Base-by-base conservation (phyloP, 2,329 filamentous ascomycete species). In the Lachnellula occidentalis region DNA sequence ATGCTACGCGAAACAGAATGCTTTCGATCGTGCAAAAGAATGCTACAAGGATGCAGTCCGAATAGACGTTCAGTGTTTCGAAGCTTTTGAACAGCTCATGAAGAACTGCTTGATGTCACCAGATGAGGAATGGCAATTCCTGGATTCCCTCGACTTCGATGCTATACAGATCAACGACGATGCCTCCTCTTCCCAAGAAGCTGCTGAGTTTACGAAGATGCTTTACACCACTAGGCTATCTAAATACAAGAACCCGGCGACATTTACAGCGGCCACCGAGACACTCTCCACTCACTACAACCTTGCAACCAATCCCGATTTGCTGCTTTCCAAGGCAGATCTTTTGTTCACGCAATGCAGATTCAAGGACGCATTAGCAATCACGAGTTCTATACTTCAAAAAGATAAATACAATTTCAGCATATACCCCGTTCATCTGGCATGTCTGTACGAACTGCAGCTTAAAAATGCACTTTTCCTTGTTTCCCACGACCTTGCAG, bases 11-110 rank as follows among this genome's bases (percentile, higher is more conserved):
- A 96, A 96, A 72, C 90, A 96, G 70, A 99, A 97, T 71, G 89
- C 92, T 24, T 97, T 97, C 66, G 94, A 99, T 70, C 86, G 91
- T 34, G 94, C 94, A 50, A 96, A 96, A 71, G 92, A 97, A 66
- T 97, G 94, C 74, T 99, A 97, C 78, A 97, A 96, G 74, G 90
- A 95, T 66, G 94, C 94, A 2, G 91, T 97, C 45, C 85, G 89
- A 58, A 96, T 99, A 67, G 94, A 99, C 68, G 92, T 97, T 3
- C 92, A 96, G 71, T 99, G 94, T 73, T 97, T 96, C 68, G 94
- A 99, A 72, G 94, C 94, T 0, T 97, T 99, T 68, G 92, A 96
- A 65, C 92, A 97, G 74, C 81, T 99, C 53, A 96, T 97, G 85
- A 90, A 91, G 74, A 99, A 99, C 73, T 89, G 89, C 19, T 79